Conservation (phyloP, 2,329 filamentous ascomycete genomes). For the Blumeriella jaapii region DNA sequence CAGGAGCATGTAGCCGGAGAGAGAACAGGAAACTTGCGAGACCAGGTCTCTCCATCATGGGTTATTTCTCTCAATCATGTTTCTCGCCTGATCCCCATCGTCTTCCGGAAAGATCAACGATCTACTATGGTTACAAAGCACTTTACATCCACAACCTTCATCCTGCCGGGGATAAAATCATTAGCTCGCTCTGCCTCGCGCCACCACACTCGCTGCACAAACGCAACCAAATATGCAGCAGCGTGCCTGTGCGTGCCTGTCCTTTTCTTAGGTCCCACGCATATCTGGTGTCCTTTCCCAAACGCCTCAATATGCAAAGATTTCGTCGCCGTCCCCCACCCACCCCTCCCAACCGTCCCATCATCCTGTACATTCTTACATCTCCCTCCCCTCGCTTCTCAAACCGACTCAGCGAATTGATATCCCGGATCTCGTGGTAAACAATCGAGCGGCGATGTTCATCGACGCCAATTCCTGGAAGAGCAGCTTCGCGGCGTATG, state of each 20-base stretch:
- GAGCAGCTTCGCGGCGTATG: slow-evolving; percentile 92
- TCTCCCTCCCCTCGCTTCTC: slow-evolving; percentile 1
- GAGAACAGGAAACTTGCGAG: too few relatives aligned
- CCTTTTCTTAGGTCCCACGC: slow-evolving; percentile 8
- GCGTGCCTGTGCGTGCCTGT: slow-evolving; percentile 2
- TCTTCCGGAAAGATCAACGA: too few relatives aligned
- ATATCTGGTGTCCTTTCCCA: slow-evolving; percentile 20
- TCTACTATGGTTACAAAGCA: too few relatives aligned
- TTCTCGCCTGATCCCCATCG: too few relatives aligned
- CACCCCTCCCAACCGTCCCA: background rate
- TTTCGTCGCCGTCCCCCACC: slow-evolving; percentile 6
- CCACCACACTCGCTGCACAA: slow-evolving; percentile 4
- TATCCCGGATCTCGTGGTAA: slow-evolving; percentile 72
- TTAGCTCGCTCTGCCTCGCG: slow-evolving; percentile 1
- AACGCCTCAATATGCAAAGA: slow-evolving; percentile 25
- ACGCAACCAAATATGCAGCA: slow-evolving; percentile 7
- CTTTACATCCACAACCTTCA: too few relatives aligned
- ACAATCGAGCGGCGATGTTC: slow-evolving; percentile 98
- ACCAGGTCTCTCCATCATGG: too few relatives aligned
- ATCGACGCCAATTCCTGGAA: slow-evolving; percentile 98
- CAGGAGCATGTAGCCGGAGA: too few relatives aligned
- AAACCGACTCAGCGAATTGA: slow-evolving; percentile 47
- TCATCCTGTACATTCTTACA: slow-evolving; percentile 12
- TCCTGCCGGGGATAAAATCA: too few relatives aligned
- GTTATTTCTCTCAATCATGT: too few relatives aligned